These are phyloP conservation scores for Monosporascus sp. DNA, from an alignment of 2,329 filamentous ascomycete species.

Conservation along the genomic window DNA sequence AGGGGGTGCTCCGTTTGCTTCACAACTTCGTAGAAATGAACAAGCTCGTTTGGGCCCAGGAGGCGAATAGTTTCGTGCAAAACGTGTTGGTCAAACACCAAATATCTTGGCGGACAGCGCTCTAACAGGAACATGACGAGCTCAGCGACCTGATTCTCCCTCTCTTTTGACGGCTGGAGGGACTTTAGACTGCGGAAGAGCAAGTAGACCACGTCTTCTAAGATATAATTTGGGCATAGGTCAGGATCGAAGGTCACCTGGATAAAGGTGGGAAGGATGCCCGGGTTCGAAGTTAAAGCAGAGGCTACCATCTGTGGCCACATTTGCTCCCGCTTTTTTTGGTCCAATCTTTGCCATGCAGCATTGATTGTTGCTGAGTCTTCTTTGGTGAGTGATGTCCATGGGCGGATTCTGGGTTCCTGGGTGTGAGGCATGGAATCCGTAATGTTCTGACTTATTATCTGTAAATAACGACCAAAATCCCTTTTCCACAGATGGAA, in stretches of 20 bases:
- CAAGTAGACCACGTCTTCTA: constrained; percentile 24
- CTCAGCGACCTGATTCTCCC: constrained; percentile 6
- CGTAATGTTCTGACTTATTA: neutral
- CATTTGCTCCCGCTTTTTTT: constrained; percentile 11
- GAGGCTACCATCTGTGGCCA: constrained; percentile 23
- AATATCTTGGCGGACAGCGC: constrained; percentile 15
- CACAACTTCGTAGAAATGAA: constrained; percentile 14
- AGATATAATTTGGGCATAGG: constrained; percentile 24
- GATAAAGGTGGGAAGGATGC: constrained; percentile 15
- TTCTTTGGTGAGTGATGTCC: constrained; percentile 1
- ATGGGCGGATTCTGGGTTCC: neutral
- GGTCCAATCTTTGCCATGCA: constrained; percentile 19
- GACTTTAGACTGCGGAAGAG: constrained; percentile 9
- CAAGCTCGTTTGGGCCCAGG: constrained; percentile 7
- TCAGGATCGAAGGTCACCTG: constrained; percentile 20
- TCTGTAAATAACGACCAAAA: constrained; percentile 8
- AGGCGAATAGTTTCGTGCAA: constrained; percentile 12
- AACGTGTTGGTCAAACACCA: constrained; percentile 18
- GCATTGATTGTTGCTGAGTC: constrained; percentile 13
- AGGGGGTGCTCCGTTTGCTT: constrained; percentile 17
- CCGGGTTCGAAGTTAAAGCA: constrained; percentile 13
- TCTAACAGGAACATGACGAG: constrained; percentile 17
- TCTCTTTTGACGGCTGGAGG: neutral
- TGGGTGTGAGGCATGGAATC: neutral
- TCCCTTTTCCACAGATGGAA: constrained; percentile 23